phyloP scores from a whole-genome alignment of 345 rosid genomes.

The Populus deltoides region DNA sequence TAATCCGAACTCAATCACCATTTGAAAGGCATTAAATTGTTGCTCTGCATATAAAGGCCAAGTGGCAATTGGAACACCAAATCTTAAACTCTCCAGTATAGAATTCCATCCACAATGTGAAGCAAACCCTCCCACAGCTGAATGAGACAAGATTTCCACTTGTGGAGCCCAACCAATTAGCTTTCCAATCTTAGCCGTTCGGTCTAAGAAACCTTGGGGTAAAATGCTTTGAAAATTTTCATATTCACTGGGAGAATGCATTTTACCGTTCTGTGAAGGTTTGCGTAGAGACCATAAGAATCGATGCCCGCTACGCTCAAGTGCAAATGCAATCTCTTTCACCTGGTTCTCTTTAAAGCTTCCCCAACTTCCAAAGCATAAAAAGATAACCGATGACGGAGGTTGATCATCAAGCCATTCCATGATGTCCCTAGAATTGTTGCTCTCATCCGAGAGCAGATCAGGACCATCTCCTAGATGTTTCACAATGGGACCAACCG shows the following conservation, averaged over 20 bases:
- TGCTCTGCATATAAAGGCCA: conserved; percentile 14
- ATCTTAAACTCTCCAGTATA: neutral
- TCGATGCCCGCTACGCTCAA: conserved; percentile 2
- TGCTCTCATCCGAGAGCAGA: neutral
- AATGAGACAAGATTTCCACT: neutral
- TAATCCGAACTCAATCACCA: conserved; percentile 8
- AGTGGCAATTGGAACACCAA: conserved; percentile 9
- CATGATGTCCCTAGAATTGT: neutral
- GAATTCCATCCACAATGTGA: conserved; percentile 19
- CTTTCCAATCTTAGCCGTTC: conserved; percentile 4
- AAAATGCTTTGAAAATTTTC: neutral
- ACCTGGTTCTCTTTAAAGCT: conserved; percentile 7
- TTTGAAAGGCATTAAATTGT: neutral
- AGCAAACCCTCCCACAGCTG: conserved; percentile 7
- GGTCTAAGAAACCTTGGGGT: conserved; percentile 1
- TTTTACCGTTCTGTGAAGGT: neutral
- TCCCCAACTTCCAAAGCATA: conserved; percentile 25
- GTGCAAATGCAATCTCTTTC: conserved; percentile 14
- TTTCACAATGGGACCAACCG: conserved; percentile 4
- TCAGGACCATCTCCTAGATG: neutral
- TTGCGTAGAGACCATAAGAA: conserved; percentile 24
- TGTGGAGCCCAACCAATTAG: conserved; percentile 16
- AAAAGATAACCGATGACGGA: conserved; percentile 12
- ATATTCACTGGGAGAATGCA: neutral
- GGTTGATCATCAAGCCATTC: conserved; percentile 23